These are phyloP conservation scores for Xylaria curta DNA, from an alignment of 495 filamentous ascomycete genomes.

Conservation along the genomic window DNA sequence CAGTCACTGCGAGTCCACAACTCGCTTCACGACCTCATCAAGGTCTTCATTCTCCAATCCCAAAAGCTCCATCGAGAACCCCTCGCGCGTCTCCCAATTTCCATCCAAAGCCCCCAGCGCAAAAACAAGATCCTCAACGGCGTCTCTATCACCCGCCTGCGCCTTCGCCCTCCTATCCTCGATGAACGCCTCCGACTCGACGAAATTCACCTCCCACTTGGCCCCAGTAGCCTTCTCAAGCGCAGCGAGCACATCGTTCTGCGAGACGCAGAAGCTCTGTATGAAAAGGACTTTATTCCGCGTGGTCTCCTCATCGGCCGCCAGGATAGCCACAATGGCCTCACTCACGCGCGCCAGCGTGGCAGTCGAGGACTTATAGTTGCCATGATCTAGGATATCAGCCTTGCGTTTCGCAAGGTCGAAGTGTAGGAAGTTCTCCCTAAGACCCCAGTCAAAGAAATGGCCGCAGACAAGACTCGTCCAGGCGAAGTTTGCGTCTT, in stretches of 20 bases:
- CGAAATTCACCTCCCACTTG: constrained; percentile 26
- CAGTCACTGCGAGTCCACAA: background rate
- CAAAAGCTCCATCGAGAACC: constrained; percentile 38
- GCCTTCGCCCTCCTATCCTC: constrained; percentile 9
- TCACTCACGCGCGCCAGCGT: background rate
- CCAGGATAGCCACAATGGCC: constrained; percentile 28
- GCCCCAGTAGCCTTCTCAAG: constrained; percentile 49
- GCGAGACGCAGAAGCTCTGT: constrained; percentile 51
- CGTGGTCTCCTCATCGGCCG: constrained; percentile 48
- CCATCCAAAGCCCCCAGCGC: constrained; percentile 39
- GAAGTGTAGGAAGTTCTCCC: constrained; percentile 44
- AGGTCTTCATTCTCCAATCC: constrained; percentile 38
- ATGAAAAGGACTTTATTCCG: constrained; percentile 52
- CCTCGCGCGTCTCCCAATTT: constrained; percentile 37
- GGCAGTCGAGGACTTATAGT: background rate
- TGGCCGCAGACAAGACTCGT: constrained; percentile 50
- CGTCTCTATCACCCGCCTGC: constrained; percentile 28
- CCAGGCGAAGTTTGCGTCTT: constrained; percentile 39
- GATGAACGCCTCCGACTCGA: background rate
- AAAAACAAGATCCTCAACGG: constrained; percentile 42
- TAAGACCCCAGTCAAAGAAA: constrained; percentile 57
- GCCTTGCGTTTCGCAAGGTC: constrained; percentile 44
- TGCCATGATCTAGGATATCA: constrained; percentile 36
- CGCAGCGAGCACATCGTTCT: constrained; percentile 51
- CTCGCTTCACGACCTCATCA: background rate